Evolutionary conservation across 129 eudicot genomes (phyloP), one percentile per base, ranked within the genome.

Genomic region (Centrapalus pauciflorus): DNA sequence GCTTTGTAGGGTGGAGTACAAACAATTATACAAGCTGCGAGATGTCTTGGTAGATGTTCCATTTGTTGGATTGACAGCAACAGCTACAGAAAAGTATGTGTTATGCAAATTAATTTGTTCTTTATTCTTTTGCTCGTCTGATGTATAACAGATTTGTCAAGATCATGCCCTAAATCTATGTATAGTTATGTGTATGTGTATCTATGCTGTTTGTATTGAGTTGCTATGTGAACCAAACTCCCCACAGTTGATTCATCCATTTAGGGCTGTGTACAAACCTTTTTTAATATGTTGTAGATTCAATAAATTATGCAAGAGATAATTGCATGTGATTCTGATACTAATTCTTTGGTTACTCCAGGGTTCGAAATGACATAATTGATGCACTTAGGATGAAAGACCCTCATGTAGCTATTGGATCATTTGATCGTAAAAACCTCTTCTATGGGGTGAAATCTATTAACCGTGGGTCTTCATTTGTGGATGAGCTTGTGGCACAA

Each of bases 341-440:
- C 30, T 7, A 4, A 3, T 64, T 49, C 38, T 49, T 12, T 79
- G 68, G 35, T 54, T 67, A 25, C 75, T 79, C 11, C 81, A 91
- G 97, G 84, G 97, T 91, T 63, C 80, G 85, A 58, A 60, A 7
- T 17, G 97, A 91, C 75, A 91, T 91, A 50, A 55, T 66, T 29
- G 77, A 73, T 33, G 87, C 97, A 7, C 75, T 91, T 65, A 76
- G 71, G 81, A 73, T 87, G 88, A 69, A 83, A 76, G 74, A 74
- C 60, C 88, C 96, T 75, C 81, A 83, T 72, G 67, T 91, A 32
- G 73, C 86, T 41, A 66, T 87, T 60, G 97, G 97, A 64, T 91
- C 97, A 57, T 91, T 91, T 70, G 96, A 91, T 70, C 95, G 96
- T 61, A 76, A 81, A 77, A 91, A 91, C 72, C 97, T 91, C 33